Evolutionary conservation across 495 filamentous ascomycete genomes (phyloP).

Genomic region (Penicillium herquei): DNA sequence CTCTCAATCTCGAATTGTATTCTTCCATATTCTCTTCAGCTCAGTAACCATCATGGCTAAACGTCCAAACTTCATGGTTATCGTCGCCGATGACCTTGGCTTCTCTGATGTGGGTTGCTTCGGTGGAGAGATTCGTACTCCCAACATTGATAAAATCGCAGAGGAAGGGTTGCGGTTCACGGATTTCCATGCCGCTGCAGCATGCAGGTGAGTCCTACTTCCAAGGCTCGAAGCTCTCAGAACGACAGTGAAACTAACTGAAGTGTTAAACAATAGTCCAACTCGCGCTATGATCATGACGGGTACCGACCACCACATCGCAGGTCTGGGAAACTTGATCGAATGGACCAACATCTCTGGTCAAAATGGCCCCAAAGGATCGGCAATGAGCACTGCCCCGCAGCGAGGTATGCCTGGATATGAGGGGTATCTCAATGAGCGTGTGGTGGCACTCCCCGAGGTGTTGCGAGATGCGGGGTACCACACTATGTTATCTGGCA

Average conservation of each 20-base stretch:
- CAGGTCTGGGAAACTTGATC: slow-evolving; percentile 46
- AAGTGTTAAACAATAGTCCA: slow-evolving; percentile 30
- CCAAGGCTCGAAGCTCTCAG: neutral
- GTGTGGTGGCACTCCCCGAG: slow-evolving; percentile 61
- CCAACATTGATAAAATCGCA: slow-evolving; percentile 59
- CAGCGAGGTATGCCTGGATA: slow-evolving; percentile 61
- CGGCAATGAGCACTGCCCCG: slow-evolving; percentile 40
- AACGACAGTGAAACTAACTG: neutral
- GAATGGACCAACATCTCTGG: slow-evolving; percentile 50
- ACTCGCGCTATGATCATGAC: slow-evolving; percentile 60
- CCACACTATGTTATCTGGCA: slow-evolving; percentile 60
- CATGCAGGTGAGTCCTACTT: slow-evolving; percentile 50
- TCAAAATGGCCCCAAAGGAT: slow-evolving; percentile 45
- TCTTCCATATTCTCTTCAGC: neutral
- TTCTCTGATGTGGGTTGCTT: slow-evolving; percentile 63
- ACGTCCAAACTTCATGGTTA: slow-evolving; percentile 62
- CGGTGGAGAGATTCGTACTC: slow-evolving; percentile 62
- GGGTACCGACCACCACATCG: slow-evolving; percentile 48
- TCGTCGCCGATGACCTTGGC: slow-evolving; percentile 62
- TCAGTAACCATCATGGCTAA: slow-evolving; percentile 25
- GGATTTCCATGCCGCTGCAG: slow-evolving; percentile 60
- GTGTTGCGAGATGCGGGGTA: slow-evolving; percentile 61
- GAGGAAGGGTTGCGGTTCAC: slow-evolving; percentile 56
- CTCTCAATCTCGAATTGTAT: neutral
- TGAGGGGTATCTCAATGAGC: slow-evolving; percentile 64